Conservation (phyloP, 163 green algal genomes). For the Scenedesmus sp. region DNA sequence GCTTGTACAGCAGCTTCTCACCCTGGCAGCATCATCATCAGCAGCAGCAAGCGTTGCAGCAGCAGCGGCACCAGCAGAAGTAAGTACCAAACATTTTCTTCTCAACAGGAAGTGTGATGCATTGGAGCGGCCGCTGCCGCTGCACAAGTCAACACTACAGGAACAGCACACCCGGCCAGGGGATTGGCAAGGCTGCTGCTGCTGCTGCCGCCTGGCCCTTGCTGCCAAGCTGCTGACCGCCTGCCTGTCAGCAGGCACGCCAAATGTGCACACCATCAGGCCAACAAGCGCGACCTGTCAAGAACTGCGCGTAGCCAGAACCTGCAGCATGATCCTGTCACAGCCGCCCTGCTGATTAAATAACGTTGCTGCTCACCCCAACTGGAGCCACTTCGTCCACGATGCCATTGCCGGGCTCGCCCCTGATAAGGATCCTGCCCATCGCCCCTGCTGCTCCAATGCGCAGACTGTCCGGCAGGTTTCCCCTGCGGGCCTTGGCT, state of each 20-base stretch:
- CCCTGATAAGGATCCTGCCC: constrained; percentile 73
- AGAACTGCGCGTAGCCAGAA: background rate
- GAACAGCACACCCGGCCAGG: too few species aligned
- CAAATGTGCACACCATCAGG: too few species aligned
- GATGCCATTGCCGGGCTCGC: constrained; percentile 78
- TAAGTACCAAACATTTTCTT: too few species aligned
- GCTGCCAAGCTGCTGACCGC: too few species aligned
- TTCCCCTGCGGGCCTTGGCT: constrained; percentile 68
- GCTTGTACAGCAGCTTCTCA: constrained; percentile 70
- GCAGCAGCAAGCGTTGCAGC: background rate
- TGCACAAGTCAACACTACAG: too few species aligned
- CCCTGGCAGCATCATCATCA: constrained; percentile 50
- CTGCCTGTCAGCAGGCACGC: too few species aligned
- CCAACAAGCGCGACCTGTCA: constrained; percentile 73
- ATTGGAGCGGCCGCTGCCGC: too few species aligned
- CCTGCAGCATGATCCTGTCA: background rate
- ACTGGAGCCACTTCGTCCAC: constrained; percentile 72
- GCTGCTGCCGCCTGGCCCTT: too few species aligned
- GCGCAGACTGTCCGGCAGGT: constrained; percentile 64
- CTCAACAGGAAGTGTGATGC: too few species aligned
- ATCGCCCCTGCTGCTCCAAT: constrained; percentile 64
- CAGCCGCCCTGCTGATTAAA: background rate
- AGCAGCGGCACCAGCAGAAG: background rate
- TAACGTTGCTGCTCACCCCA: constrained; percentile 15
- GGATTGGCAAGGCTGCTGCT: background rate